Conservation (phyloP, 225 moss, liverwort and hornwort species). For the Climacium dendroides region DNA sequence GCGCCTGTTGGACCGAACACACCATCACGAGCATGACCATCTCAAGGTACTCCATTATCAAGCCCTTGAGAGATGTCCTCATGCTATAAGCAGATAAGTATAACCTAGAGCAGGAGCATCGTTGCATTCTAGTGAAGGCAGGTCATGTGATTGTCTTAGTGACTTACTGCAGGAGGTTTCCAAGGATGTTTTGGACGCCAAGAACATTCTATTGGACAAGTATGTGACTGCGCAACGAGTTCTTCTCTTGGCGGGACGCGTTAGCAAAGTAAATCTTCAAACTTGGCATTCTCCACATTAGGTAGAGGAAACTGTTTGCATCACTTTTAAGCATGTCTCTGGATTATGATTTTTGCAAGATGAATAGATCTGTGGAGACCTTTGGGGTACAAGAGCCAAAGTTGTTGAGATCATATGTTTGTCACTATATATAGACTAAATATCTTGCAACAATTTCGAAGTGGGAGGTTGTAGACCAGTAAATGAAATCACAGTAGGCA, state of each 20-base stretch:
- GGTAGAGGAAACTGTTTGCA: not conserved
- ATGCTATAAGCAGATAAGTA: not conserved
- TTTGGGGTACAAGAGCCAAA: not conserved
- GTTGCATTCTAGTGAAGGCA: not conserved
- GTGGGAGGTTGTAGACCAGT: not conserved
- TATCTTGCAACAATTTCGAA: not conserved
- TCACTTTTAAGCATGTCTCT: not conserved
- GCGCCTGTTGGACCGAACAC: constrained; percentile 34
- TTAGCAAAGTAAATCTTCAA: constrained; percentile 14
- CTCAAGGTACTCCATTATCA: constrained; percentile 43
- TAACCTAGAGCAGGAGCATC: not conserved
- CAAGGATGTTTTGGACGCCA: constrained; percentile 47
- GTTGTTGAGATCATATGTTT: not conserved
- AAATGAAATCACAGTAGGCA: not conserved
- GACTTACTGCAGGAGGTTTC: constrained; percentile 38
- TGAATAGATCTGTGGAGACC: not conserved
- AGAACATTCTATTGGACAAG: constrained; percentile 30
- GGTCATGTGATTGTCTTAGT: not conserved
- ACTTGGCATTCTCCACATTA: not conserved
- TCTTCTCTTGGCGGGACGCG: constrained; percentile 15
- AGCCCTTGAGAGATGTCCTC: not conserved
- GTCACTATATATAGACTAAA: not conserved
- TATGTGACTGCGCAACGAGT: constrained; percentile 29
- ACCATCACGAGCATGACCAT: constrained; percentile 54
- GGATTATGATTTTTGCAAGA: not conserved